These are phyloP conservation scores for Cubamyces sp. DNA, from an alignment of 768 basidiomycete genomes.

Conservation along the genomic window DNA sequence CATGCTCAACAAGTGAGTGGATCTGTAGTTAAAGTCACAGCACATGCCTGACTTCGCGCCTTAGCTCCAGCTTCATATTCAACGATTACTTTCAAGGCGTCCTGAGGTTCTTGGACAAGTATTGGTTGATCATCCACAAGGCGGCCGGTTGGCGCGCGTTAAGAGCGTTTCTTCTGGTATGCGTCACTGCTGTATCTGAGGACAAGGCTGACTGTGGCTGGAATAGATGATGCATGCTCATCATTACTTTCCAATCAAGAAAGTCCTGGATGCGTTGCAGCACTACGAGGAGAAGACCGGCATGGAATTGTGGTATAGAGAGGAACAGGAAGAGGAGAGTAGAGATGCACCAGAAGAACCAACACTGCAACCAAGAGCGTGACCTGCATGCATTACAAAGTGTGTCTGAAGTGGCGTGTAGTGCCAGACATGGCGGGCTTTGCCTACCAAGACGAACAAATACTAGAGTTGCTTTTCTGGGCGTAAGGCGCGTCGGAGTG, in stretches of 20 bases:
- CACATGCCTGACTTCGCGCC: neutral
- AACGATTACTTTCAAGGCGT: constrained; percentile 55
- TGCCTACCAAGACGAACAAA: too few species aligned
- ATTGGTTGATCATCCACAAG: constrained; percentile 67
- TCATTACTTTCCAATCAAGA: constrained; percentile 52
- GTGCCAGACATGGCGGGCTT: too few species aligned
- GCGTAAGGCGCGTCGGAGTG: neutral
- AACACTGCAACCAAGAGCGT: too few species aligned
- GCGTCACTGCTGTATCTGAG: constrained; percentile 21
- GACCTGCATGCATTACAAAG: too few species aligned
- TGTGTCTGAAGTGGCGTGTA: too few species aligned
- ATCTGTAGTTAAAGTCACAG: neutral
- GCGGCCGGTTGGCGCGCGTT: constrained; percentile 73
- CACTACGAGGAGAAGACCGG: constrained; percentile 60
- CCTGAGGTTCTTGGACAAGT: constrained; percentile 57
- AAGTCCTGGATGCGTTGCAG: constrained; percentile 54
- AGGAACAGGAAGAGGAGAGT: neutral
- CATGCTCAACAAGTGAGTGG: constrained; percentile 53
- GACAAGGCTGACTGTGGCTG: neutral
- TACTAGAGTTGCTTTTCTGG: constrained; percentile 1
- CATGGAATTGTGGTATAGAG: constrained; percentile 47
- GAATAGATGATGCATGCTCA: constrained; percentile 56
- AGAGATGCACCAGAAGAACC: too few species aligned
- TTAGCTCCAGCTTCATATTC: constrained; percentile 57
- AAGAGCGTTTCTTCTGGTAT: constrained; percentile 62